Evolutionary conservation across 805 yeast genomes (phyloP), one percentile per base, ranked within the genome.

Genomic region (Groenewaldozyma salmanticensis): DNA sequence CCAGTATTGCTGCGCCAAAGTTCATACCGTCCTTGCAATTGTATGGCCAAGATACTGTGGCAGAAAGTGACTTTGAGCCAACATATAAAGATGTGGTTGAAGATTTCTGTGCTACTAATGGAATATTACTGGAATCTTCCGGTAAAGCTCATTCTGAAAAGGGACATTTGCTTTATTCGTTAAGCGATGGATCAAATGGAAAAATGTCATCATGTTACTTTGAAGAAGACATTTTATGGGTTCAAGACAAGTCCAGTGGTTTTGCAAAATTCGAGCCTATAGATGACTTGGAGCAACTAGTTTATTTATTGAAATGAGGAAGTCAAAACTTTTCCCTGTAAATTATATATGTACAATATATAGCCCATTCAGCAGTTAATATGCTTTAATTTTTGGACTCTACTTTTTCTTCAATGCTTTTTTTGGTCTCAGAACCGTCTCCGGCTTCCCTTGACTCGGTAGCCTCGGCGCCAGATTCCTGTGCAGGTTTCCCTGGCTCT

Each of bases 31-130:
- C 37, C 16, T 18, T 20, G 21, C 37, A 13, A 7, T 9, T 15
- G 7, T 15, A 7, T 20, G 16, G 15, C 16, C 18, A 7, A n/a
- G 15, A 18, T n/a, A n/a, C 7, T n/a, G 16, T n/a, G 33, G 16
- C 13, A 31, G 20, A 11, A 11, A 36, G 31, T 20, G 22, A 6
- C 15, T 22, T 34, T 11, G 17, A 38, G 29, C 54, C 44, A 3
- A 65, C 82, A 0, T 78, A 79, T 53, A 77, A 69, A 47, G 85
- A 82, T 40, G 78, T 85, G 16, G 73, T 84, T 2, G 75, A 71
- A 40, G 74, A 74, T 2, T 73, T 65, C 51, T 85, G 95, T 51
- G 53, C 65, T 20, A 59, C 62, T 2, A 59, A 74, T 37, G 72
- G 72, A 29, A 62, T 78, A 19, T 52, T 68, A 5, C 60, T 77